Evolutionary conservation across 2,329 filamentous ascomycete genomes (phyloP).

Genomic region (Fonsecaea pedrosoi): DNA sequence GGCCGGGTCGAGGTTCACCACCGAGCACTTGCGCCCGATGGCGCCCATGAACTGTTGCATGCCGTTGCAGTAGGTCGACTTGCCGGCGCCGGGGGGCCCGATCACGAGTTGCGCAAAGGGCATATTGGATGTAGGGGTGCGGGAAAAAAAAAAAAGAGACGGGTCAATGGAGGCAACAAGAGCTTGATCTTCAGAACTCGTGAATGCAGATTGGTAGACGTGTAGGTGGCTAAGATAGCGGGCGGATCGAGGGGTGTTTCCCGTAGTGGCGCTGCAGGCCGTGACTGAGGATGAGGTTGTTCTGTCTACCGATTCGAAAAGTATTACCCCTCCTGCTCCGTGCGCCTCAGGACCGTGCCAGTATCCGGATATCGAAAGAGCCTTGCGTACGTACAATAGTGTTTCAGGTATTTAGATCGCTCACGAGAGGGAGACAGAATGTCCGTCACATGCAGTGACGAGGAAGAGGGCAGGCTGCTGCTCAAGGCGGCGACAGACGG

Average conservation of each 20-base stretch:
- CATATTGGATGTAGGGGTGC: slow-evolving; percentile 47
- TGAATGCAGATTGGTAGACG: background rate
- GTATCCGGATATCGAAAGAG: background rate
- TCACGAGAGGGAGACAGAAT: background rate
- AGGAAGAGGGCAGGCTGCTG: background rate
- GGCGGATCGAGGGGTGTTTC: background rate
- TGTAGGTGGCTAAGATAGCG: background rate
- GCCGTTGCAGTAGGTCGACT: slow-evolving; percentile 98
- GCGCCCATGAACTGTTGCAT: slow-evolving; percentile 98
- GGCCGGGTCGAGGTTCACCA: slow-evolving; percentile 95
- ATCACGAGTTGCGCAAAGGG: slow-evolving; percentile 79
- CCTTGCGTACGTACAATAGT: background rate
- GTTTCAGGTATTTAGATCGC: background rate
- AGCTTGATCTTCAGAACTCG: background rate
- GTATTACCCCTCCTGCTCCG: background rate
- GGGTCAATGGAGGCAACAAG: no score
- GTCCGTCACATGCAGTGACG: background rate
- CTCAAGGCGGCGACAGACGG: slow-evolving; percentile 1
- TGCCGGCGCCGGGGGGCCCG: slow-evolving; percentile 93
- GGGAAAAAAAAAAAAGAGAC: no score
- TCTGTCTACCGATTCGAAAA: background rate
- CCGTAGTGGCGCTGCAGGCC: background rate
- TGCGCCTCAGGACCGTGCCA: background rate
- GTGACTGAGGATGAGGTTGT: background rate
- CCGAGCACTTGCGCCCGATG: slow-evolving; percentile 90